Conservation (phyloP, 1,139 yeast genomes). For the Hansenula lynferdii region DNA sequence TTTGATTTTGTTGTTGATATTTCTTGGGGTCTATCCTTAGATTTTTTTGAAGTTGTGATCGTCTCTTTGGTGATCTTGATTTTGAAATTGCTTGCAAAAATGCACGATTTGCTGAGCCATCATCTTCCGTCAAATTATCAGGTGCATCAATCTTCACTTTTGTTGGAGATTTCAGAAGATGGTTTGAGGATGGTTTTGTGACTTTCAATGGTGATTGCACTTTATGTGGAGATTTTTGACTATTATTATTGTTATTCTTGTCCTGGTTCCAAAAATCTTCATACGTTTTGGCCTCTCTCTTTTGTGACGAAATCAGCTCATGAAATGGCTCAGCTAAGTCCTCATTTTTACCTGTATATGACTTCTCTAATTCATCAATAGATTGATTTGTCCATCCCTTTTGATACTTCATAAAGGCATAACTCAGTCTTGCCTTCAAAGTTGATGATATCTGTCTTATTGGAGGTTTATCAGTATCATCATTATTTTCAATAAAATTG, state of each 20-base stretch:
- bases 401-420: slow-evolving; percentile 41
- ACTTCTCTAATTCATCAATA: slow-evolving; percentile 30
- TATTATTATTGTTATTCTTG: slow-evolving; percentile 3
- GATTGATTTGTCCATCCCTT: slow-evolving; percentile 35
- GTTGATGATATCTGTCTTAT: slow-evolving; percentile 36
- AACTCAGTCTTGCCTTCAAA: slow-evolving; percentile 38
- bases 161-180: background rate
- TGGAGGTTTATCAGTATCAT: slow-evolving; percentile 25
- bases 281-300: slow-evolving; percentile 13
- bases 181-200: slow-evolving; percentile 1
- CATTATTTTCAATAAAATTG: slow-evolving; percentile 20
- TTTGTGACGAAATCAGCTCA: slow-evolving; percentile 4
- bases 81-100: slow-evolving; percentile 31
- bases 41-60: slow-evolving; percentile 2
- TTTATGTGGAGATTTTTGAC: slow-evolving; percentile 3
- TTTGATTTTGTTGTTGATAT: slow-evolving; percentile 17
- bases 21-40: slow-evolving; percentile 2
- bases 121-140: slow-evolving; percentile 10
- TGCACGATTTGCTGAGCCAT: slow-evolving; percentile 33
- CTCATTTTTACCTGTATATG: slow-evolving; percentile 13
- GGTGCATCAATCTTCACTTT: slow-evolving; percentile 4
- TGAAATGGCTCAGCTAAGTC: slow-evolving; percentile 7
- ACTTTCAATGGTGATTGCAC: background rate
- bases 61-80: slow-evolving; percentile 24
- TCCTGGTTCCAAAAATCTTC: slow-evolving; percentile 7